Evolutionary conservation across 2,329 filamentous ascomycete species (phyloP), one percentile per base, ranked within the genome.

Genomic region (Sordariomycetes sp.): DNA sequence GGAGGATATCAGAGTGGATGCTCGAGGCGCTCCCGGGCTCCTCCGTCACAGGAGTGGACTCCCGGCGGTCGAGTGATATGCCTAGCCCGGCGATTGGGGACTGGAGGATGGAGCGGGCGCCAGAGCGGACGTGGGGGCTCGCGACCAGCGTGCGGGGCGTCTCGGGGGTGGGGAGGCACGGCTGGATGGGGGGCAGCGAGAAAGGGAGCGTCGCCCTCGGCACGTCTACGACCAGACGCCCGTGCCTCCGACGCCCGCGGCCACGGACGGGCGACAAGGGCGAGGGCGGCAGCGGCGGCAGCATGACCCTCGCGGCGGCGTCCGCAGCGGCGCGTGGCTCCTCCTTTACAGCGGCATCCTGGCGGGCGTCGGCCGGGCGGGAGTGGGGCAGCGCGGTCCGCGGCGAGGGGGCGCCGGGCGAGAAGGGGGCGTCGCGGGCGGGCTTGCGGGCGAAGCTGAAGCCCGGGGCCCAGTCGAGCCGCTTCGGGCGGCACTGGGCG

Each of bases 1-100:
- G 61, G 43, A 62, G 63, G 34, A 67, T 52, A n/a, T 46, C 57
- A 5, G n/a, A 60, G n/a, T 66, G 64, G 43, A 65, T 57, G 43
- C 61, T 60, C 57, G 63, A 63, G 25, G 59, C 14, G 20, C 8
- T 51, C 11, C 18, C 43, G 18, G 43, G 25, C 24, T 12, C 28
- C n/a, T 11, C 11, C 4, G n/a, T 7, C 3, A 43, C 3, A 3
- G 53, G 53, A 3, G 22, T 32, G 4, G 54, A 57, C 25, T 51
- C 40, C 3, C 10, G 28, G 7, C 24, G 18, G 32, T 34, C 25
- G 18, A 50, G 20, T 11, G 46, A 24, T 10, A n/a, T 50, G 46
- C 20, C 22, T 22, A 50, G 22, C 20, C 46, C 5, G 8, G 46
- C 12, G 20, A n/a, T 20, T n/a, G 22, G n/a, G 11, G 46, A 50